Percentiles rank a stretch among this genome's conserved stretches.
These are phyloP conservation scores for Suhomyces canberraensis DNA, from an alignment of 805 yeast genomes.

Conservation along the genomic window DNA sequence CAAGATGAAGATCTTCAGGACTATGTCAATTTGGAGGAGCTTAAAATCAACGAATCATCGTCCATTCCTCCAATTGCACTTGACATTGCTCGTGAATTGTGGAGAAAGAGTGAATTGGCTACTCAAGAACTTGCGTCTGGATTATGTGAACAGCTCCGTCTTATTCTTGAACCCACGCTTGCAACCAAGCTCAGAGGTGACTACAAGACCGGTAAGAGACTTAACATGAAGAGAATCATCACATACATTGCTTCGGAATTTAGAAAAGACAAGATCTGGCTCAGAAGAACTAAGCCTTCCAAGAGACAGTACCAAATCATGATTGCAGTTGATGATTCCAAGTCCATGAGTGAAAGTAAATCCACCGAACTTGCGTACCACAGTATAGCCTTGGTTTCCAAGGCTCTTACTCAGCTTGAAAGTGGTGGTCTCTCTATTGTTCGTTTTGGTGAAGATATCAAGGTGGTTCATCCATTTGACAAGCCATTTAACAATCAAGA, in stretches of 20 bases:
- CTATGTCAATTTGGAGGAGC: slow-evolving; percentile 5
- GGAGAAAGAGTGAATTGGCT: slow-evolving; percentile 81
- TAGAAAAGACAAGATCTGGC: slow-evolving; percentile 97
- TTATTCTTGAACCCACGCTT: slow-evolving; percentile 90
- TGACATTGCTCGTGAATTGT: slow-evolving; percentile 70
- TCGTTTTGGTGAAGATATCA: slow-evolving; percentile 80
- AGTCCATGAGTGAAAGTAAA: slow-evolving; percentile 93
- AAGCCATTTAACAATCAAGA: slow-evolving; percentile 73
- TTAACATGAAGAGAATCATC: slow-evolving; percentile 95
- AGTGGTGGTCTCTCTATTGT: slow-evolving; percentile 90
- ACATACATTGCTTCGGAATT: slow-evolving; percentile 97
- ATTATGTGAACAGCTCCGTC: slow-evolving; percentile 86
- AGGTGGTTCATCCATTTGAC: slow-evolving; percentile 86
- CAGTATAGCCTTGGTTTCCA: slow-evolving; percentile 88
- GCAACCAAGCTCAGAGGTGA: slow-evolving; percentile 96
- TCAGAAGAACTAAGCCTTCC: slow-evolving; percentile 94
- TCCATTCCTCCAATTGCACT: slow-evolving; percentile 46
- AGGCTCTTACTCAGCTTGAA: slow-evolving; percentile 90
- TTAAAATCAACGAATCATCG: slow-evolving; percentile 9
- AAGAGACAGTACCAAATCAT: slow-evolving; percentile 96
- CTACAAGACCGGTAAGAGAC: slow-evolving; percentile 93
- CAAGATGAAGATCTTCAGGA: slow-evolving; percentile 19
- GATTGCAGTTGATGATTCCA: slow-evolving; percentile 97
- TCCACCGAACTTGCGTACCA: slow-evolving; percentile 91
- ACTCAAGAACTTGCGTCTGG: slow-evolving; percentile 86